Evolutionary conservation across 192 early-diverging fungal species (phyloP), one percentile per base, ranked within the genome.

Genomic region (Pilaira anomala): DNA sequence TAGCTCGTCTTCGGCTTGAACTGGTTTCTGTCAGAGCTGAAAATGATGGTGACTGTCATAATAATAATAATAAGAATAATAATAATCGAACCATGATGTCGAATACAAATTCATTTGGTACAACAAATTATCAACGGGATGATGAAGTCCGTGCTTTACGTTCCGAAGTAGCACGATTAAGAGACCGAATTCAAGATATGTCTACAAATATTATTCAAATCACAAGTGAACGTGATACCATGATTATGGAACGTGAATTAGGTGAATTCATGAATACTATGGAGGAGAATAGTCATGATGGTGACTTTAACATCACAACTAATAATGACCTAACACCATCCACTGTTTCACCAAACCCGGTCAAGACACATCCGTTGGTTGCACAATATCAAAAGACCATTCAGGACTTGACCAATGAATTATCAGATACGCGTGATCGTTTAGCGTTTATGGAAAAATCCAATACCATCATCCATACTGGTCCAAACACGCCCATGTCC

Each of bases 1-100:
- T 86, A 12, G 72, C 72, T 56, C 65, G 77, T 36, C 73, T 86
- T 29, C 77, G 80, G 45, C 71, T 79, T 61, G 82, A 86, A 57
- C 68, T 81, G 46, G 69, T 73, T 19, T 63, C 73, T 5, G 62
- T 82, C 46, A 44, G 77, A 19, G 60, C 71, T 25, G 76, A 76
- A 28, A 26, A 52, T 16, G 66, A 73, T n/a, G 44, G 44, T 29
- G 26, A 13, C 7, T 28, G n/a, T n/a, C n/a, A n/a, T n/a, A n/a
- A n/a, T n/a, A n/a, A n/a, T n/a, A n/a, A n/a, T n/a, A n/a, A n/a
- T n/a, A n/a, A n/a, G n/a, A n/a, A n/a, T n/a, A n/a, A n/a, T n/a
- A n/a, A n/a, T n/a, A n/a, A n/a, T n/a, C 45, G 19, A 42, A 42
- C 11, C 14, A 29, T 44, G 61, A n/a, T 29, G 50, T 22, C 50